Base-by-base conservation (phyloP, 768 basidiomycete genomes). In the Lactarius trivialis region DNA sequence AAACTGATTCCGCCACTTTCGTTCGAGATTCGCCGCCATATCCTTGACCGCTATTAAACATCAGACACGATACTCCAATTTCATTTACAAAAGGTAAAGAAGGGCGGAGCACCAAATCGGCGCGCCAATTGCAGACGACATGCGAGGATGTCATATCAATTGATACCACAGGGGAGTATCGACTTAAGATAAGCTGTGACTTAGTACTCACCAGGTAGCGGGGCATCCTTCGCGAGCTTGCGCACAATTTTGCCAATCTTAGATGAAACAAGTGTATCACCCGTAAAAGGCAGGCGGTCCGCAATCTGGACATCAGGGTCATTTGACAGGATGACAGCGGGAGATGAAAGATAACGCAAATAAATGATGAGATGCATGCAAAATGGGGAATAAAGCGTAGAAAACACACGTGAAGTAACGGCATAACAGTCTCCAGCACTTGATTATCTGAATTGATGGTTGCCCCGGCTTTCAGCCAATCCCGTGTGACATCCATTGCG, bases 11-110 rank as follows among this genome's bases (percentile, higher is more conserved):
- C 88, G 84, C 91, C 91, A 93, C 77, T 85, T 85, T 70, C 83
- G 83, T 76, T 91, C 89, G 77, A 93, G 79, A 78, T 90, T 91
- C 72, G 83, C 83, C 69, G 91, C 91, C 88, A 93, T 90, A 78
- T 93, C 91, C 85, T 91, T 89, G 86, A 91, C 83, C 77, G 91
- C 91, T 93, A 80, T 73, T 69, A 41, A 72, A 77, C 76, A 70
- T 75, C 85, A 90, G 86, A 88, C 86, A 86, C 80, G 84, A 76
- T 69, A 39, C 26, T 39, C 55, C 37, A 15, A 41, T 58, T 51
- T 64, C 41, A 62, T 54, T 45, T 49, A 58, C 55, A 39, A 58
- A 57, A 41, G 48, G 54, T 14, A 43, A 49, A 51, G 48, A 6
- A 43, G 11, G 24, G 48, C 17, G 21, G 45, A 33, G 32, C 9